phyloP scores from a whole-genome alignment of 2,329 filamentous ascomycete species.

The Hypoxylon sp. region DNA sequence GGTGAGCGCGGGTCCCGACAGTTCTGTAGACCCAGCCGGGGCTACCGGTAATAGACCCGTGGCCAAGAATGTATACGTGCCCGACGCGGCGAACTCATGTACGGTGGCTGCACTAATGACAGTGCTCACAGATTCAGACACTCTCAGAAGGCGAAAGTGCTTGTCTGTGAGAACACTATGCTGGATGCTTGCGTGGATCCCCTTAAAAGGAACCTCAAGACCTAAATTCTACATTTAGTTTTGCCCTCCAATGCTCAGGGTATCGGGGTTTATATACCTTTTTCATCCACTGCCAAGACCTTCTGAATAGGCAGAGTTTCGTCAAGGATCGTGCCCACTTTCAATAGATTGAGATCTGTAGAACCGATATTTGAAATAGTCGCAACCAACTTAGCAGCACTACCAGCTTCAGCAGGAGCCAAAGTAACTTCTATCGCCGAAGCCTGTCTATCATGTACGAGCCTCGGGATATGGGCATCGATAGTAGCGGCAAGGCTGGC shows the following conservation, averaged over 20 bases:
- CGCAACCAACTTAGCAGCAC: slow-evolving; percentile 41
- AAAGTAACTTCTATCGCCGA: slow-evolving; percentile 37
- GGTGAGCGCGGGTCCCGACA: slow-evolving; percentile 30
- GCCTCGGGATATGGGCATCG: slow-evolving; percentile 7
- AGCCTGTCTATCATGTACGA: not conserved
- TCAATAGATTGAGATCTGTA: slow-evolving; percentile 45
- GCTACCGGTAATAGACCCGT: slow-evolving; percentile 41
- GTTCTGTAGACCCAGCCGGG: slow-evolving; percentile 29
- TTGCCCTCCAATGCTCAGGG: not conserved
- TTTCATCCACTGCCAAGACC: slow-evolving; percentile 31
- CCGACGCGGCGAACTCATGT: slow-evolving; percentile 41
- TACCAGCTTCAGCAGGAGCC: slow-evolving; percentile 3
- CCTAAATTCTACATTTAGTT: slow-evolving; percentile 15
- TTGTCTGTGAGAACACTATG: slow-evolving; percentile 39
- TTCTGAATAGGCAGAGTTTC: slow-evolving; percentile 41
- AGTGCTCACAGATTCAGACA: slow-evolving; percentile 36
- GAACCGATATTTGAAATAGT: slow-evolving; percentile 44
- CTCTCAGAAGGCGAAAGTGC: slow-evolving; percentile 40
- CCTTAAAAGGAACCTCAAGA: slow-evolving; percentile 32
- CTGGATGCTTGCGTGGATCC: slow-evolving; percentile 43
- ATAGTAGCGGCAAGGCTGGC: slow-evolving; percentile 18
- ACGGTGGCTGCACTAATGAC: slow-evolving; percentile 39
- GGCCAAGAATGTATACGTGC: slow-evolving; percentile 41
- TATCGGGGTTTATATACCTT: slow-evolving; percentile 25
- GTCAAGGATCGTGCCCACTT: slow-evolving; percentile 47